Evolutionary conservation across 202 grass and related monocot genomes (phyloP), one percentile per base, ranked within the genome.

Genomic region (Eragrostis tef): DNA sequence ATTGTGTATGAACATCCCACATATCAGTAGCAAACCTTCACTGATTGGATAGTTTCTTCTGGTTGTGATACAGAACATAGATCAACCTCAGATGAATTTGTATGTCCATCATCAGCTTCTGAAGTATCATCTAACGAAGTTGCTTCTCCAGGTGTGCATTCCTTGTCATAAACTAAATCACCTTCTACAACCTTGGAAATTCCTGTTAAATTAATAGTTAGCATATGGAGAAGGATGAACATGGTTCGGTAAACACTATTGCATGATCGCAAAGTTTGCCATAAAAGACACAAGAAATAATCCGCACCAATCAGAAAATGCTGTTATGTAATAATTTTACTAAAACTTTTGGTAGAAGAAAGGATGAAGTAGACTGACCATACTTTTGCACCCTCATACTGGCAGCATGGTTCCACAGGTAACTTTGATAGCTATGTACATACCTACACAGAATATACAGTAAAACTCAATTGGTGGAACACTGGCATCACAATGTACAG

Each of bases 391-490:
- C 95, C 85, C 95, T 93, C 87, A 89, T 80, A 78, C 92, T 98
- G 75, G 88, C 92, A 87, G 95, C 92, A 93, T 94, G 86, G 57
- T 98, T 98, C 95, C 95, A 98, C 36, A 98, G 67, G 87, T 93
- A 94, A 85, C 95, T 98, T 90, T 98, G 95, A 74, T 98, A 98
- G 81, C 92, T 90, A 85, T 98, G 95, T 47, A 94, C 88, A 48
- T 95, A 98, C 95, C 95, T 98, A 75, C 22, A 94, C 73, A 66
- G 67, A 52, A 91, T 73, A 31, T 43, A 75, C 21, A 71, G 48
- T 17, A 70, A 75, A 84, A 63, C 46, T 67, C 9, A 61, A 17
- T 11, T 16, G 14, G 6, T 20, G 45, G 8, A 62, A 47, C 59
- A 50, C 24, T 20, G 62, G 39, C 12, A 75, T 10, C 2, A 25